Evolutionary conservation across 805 yeast species (phyloP).

Genomic region (Spathaspora hagerdaliae): DNA sequence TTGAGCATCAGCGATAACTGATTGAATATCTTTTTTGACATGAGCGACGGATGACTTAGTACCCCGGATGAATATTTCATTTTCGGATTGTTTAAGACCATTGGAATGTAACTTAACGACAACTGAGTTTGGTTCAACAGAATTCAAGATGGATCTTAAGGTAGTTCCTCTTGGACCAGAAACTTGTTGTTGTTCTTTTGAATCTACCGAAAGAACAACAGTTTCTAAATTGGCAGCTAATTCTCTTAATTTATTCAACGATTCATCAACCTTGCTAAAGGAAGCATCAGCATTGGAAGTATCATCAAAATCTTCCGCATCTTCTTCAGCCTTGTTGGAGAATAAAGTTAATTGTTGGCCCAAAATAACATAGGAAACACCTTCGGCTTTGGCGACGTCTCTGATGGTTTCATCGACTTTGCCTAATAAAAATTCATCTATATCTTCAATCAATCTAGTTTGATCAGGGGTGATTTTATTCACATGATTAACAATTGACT

Average conservation of each 20-base stretch:
- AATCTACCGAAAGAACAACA: slow-evolving; percentile 47
- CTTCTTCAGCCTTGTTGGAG: slow-evolving; percentile 40
- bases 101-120: slow-evolving; percentile 45
- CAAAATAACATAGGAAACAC: slow-evolving; percentile 58
- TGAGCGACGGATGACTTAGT: slow-evolving; percentile 55
- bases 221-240: slow-evolving; percentile 52
- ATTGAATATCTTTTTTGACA: slow-evolving; percentile 49
- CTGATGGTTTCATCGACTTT: slow-evolving; percentile 42
- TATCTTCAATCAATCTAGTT: slow-evolving; percentile 54
- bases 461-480: slow-evolving; percentile 68
- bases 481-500: slow-evolving; percentile 67
- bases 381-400: slow-evolving; percentile 38
- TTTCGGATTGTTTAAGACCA: slow-evolving; percentile 32
- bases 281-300: slow-evolving; percentile 62
- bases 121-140: slow-evolving; percentile 36
- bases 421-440: slow-evolving; percentile 57
- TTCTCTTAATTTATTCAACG: slow-evolving; percentile 56
- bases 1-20: slow-evolving; percentile 52
- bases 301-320: slow-evolving; percentile 36
- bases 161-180: slow-evolving; percentile 62
- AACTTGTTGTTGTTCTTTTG: slow-evolving; percentile 49
- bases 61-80: slow-evolving; percentile 69
- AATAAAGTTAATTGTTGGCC: slow-evolving; percentile 55
- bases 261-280: slow-evolving; percentile 49
- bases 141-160: slow-evolving; percentile 40